Base-by-base conservation (phyloP, 2,329 filamentous ascomycete species). In the Xylariaceae sp. region DNA sequence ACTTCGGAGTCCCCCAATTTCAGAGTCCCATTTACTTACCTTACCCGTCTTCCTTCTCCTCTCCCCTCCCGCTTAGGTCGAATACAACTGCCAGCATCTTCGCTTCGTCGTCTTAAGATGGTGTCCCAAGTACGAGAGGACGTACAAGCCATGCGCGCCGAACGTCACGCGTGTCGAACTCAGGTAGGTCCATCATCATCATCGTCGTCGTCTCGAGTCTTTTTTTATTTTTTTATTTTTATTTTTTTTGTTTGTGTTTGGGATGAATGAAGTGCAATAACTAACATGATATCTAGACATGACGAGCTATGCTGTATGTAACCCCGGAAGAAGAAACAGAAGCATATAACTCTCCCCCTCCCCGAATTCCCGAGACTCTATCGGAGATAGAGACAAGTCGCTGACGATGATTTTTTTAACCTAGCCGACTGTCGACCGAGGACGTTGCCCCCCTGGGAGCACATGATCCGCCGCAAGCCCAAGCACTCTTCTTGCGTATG, bases 61-160 rank as follows among this genome's bases (percentile, higher is more conserved):
- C 19, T 19, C 19, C 19, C 19, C 19, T 19, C 19, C 19, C 19
- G 19, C 19, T 19, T 43, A 69, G 67, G 63, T 69, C 29, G 66
- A 69, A 64, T 69, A 69, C 51, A 65, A 62, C 41, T 69, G 67
- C 56, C 65, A 67, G 45, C 67, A 69, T 54, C 64, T 64, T 50
- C 67, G 67, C 35, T 69, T 68, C 44, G 64, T 68, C 31, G 67
- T 69, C 44, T 60, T 66, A 34, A 67, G 59, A 57, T 69, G 67
- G 67, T 69, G 67, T 54, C 62, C 64, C 19, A 62, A 59, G 46
- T 69, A 69, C 55, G 67, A 69, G 51, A 65, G 66, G 51, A 69
- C 67, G 45, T 66, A 67, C 51, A 67, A 64, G 51, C 62, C 64
- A 4, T 69, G 67, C 57, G 57, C 58, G 45, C 66, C 67, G 29